Conservation (phyloP, 1,139 yeast species). For the Ogataea hybrid region DNA sequence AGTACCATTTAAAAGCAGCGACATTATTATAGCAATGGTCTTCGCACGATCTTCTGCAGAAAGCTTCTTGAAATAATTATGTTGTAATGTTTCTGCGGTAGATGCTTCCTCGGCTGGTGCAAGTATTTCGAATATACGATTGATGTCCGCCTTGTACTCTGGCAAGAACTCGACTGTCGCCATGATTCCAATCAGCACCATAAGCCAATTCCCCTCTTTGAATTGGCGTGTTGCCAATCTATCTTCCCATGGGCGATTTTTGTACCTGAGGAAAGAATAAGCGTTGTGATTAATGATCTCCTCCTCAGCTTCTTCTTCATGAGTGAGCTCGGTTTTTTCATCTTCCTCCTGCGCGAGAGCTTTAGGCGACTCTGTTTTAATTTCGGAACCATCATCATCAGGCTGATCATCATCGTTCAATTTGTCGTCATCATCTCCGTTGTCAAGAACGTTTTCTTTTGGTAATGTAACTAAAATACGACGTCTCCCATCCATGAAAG, state of each 20-base stretch:
- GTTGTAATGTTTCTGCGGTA: constrained; percentile 47
- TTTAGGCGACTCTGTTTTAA: constrained; percentile 18
- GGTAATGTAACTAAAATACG: constrained; percentile 34
- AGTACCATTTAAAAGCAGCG: constrained; percentile 56
- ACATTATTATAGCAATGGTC: constrained; percentile 54
- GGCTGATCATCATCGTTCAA: constrained; percentile 25
- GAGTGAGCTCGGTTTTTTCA: constrained; percentile 8
- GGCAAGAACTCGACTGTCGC: constrained; percentile 59
- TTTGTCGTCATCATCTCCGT: constrained; percentile 34
- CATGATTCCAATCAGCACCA: constrained; percentile 70
- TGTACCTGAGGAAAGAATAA: constrained; percentile 55
- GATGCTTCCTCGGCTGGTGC: constrained; percentile 57
- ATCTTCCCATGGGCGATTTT: constrained; percentile 73
- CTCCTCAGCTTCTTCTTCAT: constrained; percentile 23
- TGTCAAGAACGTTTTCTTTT: constrained; percentile 19
- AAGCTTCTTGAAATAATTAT: constrained; percentile 49
- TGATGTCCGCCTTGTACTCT: constrained; percentile 47
- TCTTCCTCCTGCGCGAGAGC: constrained; percentile 24
- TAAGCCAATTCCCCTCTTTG: constrained; percentile 85
- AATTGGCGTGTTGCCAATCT: constrained; percentile 71
- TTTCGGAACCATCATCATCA: constrained; percentile 20
- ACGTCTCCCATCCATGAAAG: constrained; percentile 37
- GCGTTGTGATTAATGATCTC: constrained; percentile 46
- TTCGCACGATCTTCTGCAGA: constrained; percentile 50
- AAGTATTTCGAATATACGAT: constrained; percentile 44